phyloP scores from a whole-genome alignment of 2,329 filamentous ascomycete species.

The Fusarium kyushuense region DNA sequence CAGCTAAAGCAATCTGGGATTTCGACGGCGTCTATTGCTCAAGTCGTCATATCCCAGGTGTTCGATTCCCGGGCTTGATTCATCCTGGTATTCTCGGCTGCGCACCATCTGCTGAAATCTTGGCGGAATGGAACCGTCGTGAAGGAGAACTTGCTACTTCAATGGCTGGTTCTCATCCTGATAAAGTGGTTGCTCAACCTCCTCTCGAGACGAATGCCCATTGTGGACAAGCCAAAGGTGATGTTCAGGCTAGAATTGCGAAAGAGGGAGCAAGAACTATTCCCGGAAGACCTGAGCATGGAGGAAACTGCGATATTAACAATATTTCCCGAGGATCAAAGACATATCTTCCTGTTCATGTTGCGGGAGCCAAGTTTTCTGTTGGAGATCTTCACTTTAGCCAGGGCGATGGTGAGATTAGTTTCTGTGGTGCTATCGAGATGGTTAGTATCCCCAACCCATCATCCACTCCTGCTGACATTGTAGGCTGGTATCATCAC shows the following conservation, averaged over 20 bases:
- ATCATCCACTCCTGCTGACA: not conserved
- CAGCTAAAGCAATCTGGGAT: constrained; percentile 72
- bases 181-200: constrained; percentile 74
- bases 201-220: constrained; percentile 80
- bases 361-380: constrained; percentile 87
- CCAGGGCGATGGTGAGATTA: constrained; percentile 91
- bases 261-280: constrained; percentile 86
- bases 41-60: constrained; percentile 86
- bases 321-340: constrained; percentile 83
- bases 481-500: constrained; percentile 80
- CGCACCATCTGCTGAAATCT: constrained; percentile 81
- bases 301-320: constrained; percentile 93
- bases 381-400: constrained; percentile 91
- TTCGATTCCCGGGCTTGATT: constrained; percentile 89
- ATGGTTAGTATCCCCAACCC: constrained; percentile 63
- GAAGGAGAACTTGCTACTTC: constrained; percentile 83
- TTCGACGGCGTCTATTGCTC: constrained; percentile 76
- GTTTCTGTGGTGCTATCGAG: constrained; percentile 90
- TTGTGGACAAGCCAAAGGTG: constrained; percentile 71
- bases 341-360: constrained; percentile 89
- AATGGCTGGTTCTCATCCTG: constrained; percentile 71
- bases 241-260: constrained; percentile 74
- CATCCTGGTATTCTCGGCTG: constrained; percentile 93
- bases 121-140: constrained; percentile 85
- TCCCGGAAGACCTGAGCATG: constrained; percentile 85